Conservation (phyloP, 2,329 filamentous ascomycete genomes). For the Neobulgaria alba region DNA sequence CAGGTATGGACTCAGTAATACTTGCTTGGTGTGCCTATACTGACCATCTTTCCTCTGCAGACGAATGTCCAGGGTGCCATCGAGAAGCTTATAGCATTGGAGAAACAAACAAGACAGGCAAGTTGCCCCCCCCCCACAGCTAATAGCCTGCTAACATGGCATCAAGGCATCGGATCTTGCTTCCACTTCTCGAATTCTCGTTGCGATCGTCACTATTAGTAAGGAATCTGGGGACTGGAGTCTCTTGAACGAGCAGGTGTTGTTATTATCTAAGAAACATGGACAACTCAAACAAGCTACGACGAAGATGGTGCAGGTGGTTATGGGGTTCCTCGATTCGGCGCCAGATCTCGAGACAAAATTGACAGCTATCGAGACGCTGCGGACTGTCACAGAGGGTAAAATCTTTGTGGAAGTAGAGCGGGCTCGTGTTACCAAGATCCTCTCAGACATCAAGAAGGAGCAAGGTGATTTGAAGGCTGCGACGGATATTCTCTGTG, state of each 20-base stretch:
- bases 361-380: constrained; percentile 85
- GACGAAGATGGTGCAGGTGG: constrained; percentile 97
- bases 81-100: constrained; percentile 83
- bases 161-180: constrained; percentile 83
- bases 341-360: constrained; percentile 82
- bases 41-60: constrained; percentile 33
- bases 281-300: constrained; percentile 98
- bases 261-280: constrained; percentile 98
- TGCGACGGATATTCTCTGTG: constrained; percentile 87
- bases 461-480: constrained; percentile 84
- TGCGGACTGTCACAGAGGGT: constrained; percentile 94
- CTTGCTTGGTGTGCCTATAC: neutral
- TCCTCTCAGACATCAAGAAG: constrained; percentile 96
- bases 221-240: constrained; percentile 91
- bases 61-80: constrained; percentile 77
- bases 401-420: constrained; percentile 99
- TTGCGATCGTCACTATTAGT: constrained; percentile 86
- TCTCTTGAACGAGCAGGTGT: constrained; percentile 90
- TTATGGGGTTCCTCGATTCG: constrained; percentile 84
- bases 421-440: constrained; percentile 87
- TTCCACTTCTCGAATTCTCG: constrained; percentile 81
- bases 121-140: constrained; percentile 6
- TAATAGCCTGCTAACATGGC: constrained; percentile 23
- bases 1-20: constrained; percentile 48
- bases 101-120: constrained; percentile 97